Evolutionary conservation across 805 yeast genomes (phyloP).

Genomic region (Kodamaea restingae): DNA sequence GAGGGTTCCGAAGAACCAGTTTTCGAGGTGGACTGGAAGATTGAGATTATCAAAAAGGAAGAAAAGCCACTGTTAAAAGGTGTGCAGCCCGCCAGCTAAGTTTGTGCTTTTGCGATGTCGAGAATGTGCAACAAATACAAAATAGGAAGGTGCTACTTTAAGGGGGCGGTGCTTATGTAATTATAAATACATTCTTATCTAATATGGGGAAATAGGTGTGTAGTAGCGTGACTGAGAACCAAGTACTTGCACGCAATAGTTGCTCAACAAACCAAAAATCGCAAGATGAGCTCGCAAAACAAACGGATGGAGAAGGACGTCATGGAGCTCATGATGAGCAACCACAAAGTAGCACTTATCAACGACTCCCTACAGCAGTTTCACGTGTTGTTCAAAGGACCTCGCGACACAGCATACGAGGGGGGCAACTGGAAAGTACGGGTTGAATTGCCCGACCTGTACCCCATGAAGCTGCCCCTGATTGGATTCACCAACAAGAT

Average conservation of each 20-base stretch:
- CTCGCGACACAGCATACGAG: slow-evolving; percentile 75
- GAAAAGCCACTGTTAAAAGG: slow-evolving; percentile 13
- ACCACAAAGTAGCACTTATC: slow-evolving; percentile 78
- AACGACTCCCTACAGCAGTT: slow-evolving; percentile 81
- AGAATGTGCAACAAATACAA: neutral
- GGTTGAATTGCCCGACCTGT: slow-evolving; percentile 91
- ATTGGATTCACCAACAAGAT: slow-evolving; percentile 90
- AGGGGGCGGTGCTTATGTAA: neutral
- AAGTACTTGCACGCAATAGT: neutral
- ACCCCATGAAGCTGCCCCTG: slow-evolving; percentile 94
- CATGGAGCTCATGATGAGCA: slow-evolving; percentile 94
- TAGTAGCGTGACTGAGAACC: slow-evolving; percentile 8
- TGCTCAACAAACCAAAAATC: neutral
- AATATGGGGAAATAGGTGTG: neutral
- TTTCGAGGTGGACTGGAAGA: slow-evolving; percentile 14
- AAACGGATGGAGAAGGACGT: slow-evolving; percentile 91
- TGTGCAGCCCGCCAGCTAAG: neutral
- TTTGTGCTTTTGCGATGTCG: neutral
- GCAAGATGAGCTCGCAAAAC: slow-evolving; percentile 56
- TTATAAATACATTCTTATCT: neutral
- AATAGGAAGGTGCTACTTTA: slow-evolving; percentile 1
- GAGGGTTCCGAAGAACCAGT: slow-evolving; percentile 15
- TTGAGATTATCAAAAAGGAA: slow-evolving; percentile 20
- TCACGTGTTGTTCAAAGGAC: slow-evolving; percentile 81
- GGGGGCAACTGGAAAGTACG: slow-evolving; percentile 88